Percentiles rank a stretch among this genome's conserved stretches.
Conservation (phyloP, 23 red algal species). For the Gracilaria gracilis region DNA sequence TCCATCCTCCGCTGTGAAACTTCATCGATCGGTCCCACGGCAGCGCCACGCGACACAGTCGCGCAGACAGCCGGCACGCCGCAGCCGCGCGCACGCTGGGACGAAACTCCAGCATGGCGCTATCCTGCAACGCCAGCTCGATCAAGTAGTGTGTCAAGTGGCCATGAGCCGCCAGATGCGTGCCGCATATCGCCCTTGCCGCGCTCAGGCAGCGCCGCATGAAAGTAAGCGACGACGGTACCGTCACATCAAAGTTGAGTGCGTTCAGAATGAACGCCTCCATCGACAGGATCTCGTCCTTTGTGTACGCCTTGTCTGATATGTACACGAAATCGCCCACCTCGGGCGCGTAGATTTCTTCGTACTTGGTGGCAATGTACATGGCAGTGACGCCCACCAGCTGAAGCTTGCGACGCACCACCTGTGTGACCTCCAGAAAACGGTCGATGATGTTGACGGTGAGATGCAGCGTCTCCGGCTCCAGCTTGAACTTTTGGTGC, state of each 20-base stretch:
- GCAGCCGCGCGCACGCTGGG: slow-evolving; percentile 66
- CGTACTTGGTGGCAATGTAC: slow-evolving; percentile 98
- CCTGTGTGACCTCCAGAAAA: slow-evolving; percentile 77
- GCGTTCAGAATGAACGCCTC: slow-evolving; percentile 94
- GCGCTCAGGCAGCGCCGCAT: slow-evolving; percentile 82
- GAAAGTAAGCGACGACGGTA: slow-evolving; percentile 88
- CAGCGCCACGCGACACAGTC: slow-evolving; percentile 47
- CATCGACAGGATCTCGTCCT: slow-evolving; percentile 91
- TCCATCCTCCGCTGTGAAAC: slow-evolving; percentile 74
- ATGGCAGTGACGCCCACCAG: slow-evolving; percentile 96
- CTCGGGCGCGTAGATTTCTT: slow-evolving; percentile 98
- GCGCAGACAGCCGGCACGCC: slow-evolving; percentile 57
- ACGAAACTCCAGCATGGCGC: slow-evolving; percentile 72
- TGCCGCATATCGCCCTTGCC: slow-evolving; percentile 41
- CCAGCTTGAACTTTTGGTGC: slow-evolving; percentile 86
- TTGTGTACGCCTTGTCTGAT: slow-evolving; percentile 89
- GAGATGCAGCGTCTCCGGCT: slow-evolving; percentile 86
- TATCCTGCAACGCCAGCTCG: slow-evolving; percentile 85
- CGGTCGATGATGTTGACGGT: slow-evolving; percentile 99
- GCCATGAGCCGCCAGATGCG: slow-evolving; percentile 13
- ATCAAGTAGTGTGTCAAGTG: slow-evolving; percentile 78
- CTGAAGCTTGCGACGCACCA: slow-evolving; percentile 93
- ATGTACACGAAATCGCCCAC: slow-evolving; percentile 99
- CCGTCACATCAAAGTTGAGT: slow-evolving; percentile 91
- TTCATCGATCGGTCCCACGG: slow-evolving; percentile 59